Evolutionary conservation across 768 basidiomycete species (phyloP).

Genomic region (Tylopilus rubrobrunneus): DNA sequence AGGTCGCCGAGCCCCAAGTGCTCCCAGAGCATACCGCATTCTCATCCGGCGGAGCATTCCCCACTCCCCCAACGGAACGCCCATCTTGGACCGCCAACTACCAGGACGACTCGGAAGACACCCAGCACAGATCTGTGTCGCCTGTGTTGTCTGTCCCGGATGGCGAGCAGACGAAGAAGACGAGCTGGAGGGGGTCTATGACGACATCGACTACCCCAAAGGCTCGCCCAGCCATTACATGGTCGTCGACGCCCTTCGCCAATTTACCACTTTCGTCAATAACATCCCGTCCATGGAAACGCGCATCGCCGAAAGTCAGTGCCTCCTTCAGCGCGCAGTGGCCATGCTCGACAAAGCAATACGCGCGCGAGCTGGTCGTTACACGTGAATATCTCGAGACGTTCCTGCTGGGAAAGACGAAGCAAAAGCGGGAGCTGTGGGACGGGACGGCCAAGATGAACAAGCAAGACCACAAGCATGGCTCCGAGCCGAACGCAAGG

Average conservation of each 20-base stretch:
- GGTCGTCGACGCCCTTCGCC: slow-evolving; percentile 28
- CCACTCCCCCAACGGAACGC: not conserved
- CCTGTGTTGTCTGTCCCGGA: not conserved
- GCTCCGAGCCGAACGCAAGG: slow-evolving; percentile 21
- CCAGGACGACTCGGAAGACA: slow-evolving; percentile 2
- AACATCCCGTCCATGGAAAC: slow-evolving; percentile 16
- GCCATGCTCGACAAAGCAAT: slow-evolving; percentile 11
- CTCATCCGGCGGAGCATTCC: not conserved
- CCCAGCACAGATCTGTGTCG: not conserved
- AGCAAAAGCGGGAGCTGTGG: slow-evolving; percentile 29
- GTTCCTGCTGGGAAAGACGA: slow-evolving; percentile 26
- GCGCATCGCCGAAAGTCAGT: slow-evolving; percentile 17
- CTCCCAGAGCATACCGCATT: not conserved
- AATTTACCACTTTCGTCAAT: slow-evolving; percentile 23
- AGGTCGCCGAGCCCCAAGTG: not conserved
- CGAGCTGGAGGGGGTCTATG: not conserved
- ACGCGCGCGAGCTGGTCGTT: slow-evolving; percentile 17
- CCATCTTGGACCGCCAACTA: not conserved
- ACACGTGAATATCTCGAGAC: slow-evolving; percentile 26
- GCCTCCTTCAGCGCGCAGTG: slow-evolving; percentile 17
- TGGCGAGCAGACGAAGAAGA: slow-evolving; percentile 5
- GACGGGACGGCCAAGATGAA: slow-evolving; percentile 29
- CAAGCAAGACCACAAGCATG: slow-evolving; percentile 22
- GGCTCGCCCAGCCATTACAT: slow-evolving; percentile 21
- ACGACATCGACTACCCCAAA: not conserved